phyloP scores from a whole-genome alignment of 768 basidiomycete genomes.

The Cubamyces sp. region DNA sequence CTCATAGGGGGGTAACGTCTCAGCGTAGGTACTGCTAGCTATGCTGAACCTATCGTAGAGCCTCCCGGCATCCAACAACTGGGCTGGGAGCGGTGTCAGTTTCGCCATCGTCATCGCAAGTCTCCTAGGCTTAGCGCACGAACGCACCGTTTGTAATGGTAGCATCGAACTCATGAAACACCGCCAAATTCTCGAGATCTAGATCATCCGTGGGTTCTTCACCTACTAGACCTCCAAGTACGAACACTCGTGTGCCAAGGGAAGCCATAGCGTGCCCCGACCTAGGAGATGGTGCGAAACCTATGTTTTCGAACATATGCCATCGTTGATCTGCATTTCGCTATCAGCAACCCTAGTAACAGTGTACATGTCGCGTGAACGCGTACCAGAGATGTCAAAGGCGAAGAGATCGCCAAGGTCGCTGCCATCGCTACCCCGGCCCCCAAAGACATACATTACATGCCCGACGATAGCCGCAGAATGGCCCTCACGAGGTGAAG shows the following conservation, averaged over 20 bases:
- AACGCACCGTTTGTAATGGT: slow-evolving; percentile 31
- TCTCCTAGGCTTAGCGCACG: no score
- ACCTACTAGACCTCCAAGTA: slow-evolving; percentile 95
- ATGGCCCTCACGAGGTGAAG: slow-evolving; percentile 94
- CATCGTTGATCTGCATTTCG: slow-evolving; percentile 80
- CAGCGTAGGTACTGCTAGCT: no score
- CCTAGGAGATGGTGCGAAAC: slow-evolving; percentile 87
- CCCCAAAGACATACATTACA: slow-evolving; percentile 97
- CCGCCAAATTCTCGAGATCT: slow-evolving; percentile 74
- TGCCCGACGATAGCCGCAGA: slow-evolving; percentile 99
- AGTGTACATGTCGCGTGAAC: not conserved
- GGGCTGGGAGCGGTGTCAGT: no score
- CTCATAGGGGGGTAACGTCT: no score
- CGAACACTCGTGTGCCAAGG: slow-evolving; percentile 85
- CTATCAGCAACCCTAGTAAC: not conserved
- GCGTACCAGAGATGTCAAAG: slow-evolving; percentile 95
- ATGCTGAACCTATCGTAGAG: no score
- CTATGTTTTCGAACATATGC: slow-evolving; percentile 99
- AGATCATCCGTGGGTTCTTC: slow-evolving; percentile 86
- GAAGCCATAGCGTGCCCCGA: slow-evolving; percentile 99
- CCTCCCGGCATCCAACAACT: no score
- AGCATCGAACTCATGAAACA: slow-evolving; percentile 94
- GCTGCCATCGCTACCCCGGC: slow-evolving; percentile 95
- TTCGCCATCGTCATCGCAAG: no score
- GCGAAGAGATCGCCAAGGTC: slow-evolving; percentile 94